Evolutionary conservation across 2,329 filamentous ascomycete species (phyloP).

Genomic region (Penicillium frequentans): DNA sequence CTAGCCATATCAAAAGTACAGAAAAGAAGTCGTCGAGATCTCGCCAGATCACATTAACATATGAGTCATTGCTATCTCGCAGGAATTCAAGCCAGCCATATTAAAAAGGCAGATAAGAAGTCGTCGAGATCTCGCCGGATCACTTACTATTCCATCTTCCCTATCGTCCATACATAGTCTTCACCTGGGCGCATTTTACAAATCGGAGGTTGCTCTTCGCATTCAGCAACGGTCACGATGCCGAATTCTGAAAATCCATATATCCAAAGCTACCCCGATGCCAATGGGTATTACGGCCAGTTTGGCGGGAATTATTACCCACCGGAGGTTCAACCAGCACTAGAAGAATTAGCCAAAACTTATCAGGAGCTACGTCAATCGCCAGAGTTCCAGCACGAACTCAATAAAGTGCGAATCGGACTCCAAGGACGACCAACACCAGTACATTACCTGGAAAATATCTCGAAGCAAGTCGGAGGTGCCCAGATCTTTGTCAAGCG

Average conservation of each 20-base stretch:
- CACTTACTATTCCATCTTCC: too few relatives aligned
- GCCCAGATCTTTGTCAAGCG: constrained; percentile 94
- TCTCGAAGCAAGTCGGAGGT: constrained; percentile 33
- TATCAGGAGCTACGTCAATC: constrained; percentile 13
- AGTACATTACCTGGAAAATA: not conserved
- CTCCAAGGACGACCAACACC: not conserved
- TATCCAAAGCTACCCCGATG: constrained; percentile 7
- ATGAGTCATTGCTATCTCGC: too few relatives aligned
- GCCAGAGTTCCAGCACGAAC: constrained; percentile 11
- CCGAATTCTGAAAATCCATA: not conserved
- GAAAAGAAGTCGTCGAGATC: too few relatives aligned
- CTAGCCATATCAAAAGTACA: too few relatives aligned
- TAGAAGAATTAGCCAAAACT: constrained; percentile 10
- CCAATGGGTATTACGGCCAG: constrained; percentile 5
- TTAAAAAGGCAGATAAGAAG: too few relatives aligned
- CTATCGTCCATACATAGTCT: too few relatives aligned
- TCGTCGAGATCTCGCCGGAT: too few relatives aligned
- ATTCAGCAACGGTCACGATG: not conserved
- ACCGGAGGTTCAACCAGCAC: constrained; percentile 9
- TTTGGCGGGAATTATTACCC: constrained; percentile 17
- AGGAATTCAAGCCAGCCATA: too few relatives aligned
- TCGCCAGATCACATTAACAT: too few relatives aligned
- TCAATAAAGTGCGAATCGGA: constrained; percentile 9
- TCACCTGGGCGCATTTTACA: too few relatives aligned
- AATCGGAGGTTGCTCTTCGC: not conserved